Percentiles rank a stretch among this genome's conserved stretches.
phyloP scores from a whole-genome alignment of 805 yeast genomes.

The Schwanniomyces vanrijiae region DNA sequence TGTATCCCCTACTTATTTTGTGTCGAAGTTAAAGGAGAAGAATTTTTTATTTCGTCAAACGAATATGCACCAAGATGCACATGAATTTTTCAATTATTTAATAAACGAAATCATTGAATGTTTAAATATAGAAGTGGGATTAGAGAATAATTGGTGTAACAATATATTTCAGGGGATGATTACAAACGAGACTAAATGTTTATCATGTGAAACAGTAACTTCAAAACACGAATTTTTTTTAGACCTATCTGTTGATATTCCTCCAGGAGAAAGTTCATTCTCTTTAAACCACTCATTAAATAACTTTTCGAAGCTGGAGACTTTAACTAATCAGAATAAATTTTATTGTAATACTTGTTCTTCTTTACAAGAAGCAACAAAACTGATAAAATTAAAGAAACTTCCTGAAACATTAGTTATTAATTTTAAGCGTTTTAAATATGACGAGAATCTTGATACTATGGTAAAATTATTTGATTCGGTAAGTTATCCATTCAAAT shows the following conservation, averaged over 20 bases:
- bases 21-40: constrained; percentile 74
- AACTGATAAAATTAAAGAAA: constrained; percentile 75
- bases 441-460: constrained; percentile 76
- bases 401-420: constrained; percentile 78
- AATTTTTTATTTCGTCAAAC: constrained; percentile 83
- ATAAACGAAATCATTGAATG: constrained; percentile 68
- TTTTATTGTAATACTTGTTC: constrained; percentile 90
- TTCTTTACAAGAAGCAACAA: constrained; percentile 90
- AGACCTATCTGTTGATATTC: constrained; percentile 84
- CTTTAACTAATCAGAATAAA: constrained; percentile 82
- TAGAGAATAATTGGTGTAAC: constrained; percentile 52
- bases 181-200: constrained; percentile 85
- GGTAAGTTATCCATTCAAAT: constrained; percentile 72
- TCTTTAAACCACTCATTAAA: constrained; percentile 76
- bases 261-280: constrained; percentile 54
- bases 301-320: constrained; percentile 83
- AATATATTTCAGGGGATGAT: constrained; percentile 80
- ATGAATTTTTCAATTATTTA: constrained; percentile 87
- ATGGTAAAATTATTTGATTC: constrained; percentile 86
- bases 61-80: constrained; percentile 96
- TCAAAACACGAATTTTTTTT: constrained; percentile 82
- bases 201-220: constrained; percentile 82
- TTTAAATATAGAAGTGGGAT: constrained; percentile 40
- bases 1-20: constrained; percentile 75
- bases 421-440: constrained; percentile 90